Base-by-base conservation (phyloP, 2,329 filamentous ascomycete genomes). In the Verticillium longisporum region DNA sequence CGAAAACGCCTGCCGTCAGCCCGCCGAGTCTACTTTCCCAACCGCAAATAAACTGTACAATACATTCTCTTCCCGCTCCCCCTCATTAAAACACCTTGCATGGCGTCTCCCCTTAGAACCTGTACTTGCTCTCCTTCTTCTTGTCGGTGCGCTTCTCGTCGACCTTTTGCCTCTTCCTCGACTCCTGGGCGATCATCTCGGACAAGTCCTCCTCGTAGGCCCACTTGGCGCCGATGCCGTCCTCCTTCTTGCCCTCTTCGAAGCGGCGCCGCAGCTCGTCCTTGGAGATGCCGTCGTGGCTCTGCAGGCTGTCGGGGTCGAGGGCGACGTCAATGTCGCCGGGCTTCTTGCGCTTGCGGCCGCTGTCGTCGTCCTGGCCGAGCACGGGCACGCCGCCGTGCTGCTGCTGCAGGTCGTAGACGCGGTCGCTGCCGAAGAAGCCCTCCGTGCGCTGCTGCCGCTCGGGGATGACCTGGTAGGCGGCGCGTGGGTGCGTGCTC, bases 131-230 rank as follows among this genome's bases (percentile, higher is more conserved):
- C 67, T 82, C 81, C 72, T 81, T 86, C 74, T 78, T 84, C 79
- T 88, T 88, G 65, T 85, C 83, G 69, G 83, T 82, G 72, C 87
- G 87, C 75, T 96, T 92, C 73, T 91, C 88, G 68, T 97, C 93
- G 66, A 90, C 86, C 83, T 93, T 96, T 72, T 93, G 84, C 72
- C 92, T 85, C 83, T 98, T 98, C 66, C 92, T 84, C 71, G 88
- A 92, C 78, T 98, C 95, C 69, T 91, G 88, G 13, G 92, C 92
- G 78, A 99, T 97, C 91, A 99, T 96, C 70, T 97, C 91, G 69
- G 88, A 94, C 61, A 99, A 76, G 71, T 97, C 94, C 68, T 98
- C 94, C 72, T 96, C 91, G 75, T 83, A 81, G 61, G 86, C 84
- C 85, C 88, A 92, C 68, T 87, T 83, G 26, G 86, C 85, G 38